Percentiles rank a stretch among this genome's conserved stretches.
Conservation (phyloP, 768 basidiomycete genomes). For the Suillus ampliporus region DNA sequence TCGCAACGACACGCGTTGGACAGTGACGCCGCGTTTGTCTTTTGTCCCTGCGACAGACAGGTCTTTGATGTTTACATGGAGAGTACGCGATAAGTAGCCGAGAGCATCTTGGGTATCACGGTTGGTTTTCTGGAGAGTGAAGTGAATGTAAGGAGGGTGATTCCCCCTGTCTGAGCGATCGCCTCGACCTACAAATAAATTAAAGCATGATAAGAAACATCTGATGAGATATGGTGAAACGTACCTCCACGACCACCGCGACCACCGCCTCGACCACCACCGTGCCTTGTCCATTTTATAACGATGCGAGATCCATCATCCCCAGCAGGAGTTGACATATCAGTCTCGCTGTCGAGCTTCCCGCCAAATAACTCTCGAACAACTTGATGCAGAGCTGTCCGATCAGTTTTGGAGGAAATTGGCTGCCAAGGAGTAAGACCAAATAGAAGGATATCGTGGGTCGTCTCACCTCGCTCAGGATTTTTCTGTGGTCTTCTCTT, state of each 20-base stretch:
- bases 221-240: not conserved
- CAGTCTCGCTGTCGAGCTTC: slow-evolving; percentile 85
- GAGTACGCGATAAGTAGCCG: slow-evolving; percentile 72
- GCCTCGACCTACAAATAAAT: slow-evolving; percentile 31
- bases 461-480: slow-evolving; percentile 71
- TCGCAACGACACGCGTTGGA: slow-evolving; percentile 86
- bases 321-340: slow-evolving; percentile 49
- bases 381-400: slow-evolving; percentile 82
- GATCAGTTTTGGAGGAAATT: slow-evolving; percentile 78
- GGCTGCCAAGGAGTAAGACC: slow-evolving; percentile 54
- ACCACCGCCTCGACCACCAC: slow-evolving; percentile 53
- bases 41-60: slow-evolving; percentile 94
- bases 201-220: not conserved
- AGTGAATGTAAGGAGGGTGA: slow-evolving; percentile 91
- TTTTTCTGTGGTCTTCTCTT: slow-evolving; percentile 72
- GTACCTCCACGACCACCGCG: slow-evolving; percentile 41
- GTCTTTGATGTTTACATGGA: slow-evolving; percentile 82
- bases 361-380: slow-evolving; percentile 84
- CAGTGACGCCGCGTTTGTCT: slow-evolving; percentile 96
- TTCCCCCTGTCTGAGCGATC: slow-evolving; percentile 61
- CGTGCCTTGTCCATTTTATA: slow-evolving; percentile 75
- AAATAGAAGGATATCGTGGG: slow-evolving; percentile 38
- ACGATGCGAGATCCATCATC: slow-evolving; percentile 79
- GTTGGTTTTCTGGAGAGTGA: slow-evolving; percentile 96
- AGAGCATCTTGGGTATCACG: slow-evolving; percentile 97